Percentiles rank a stretch among this genome's conserved stretches.
Evolutionary conservation across 352 stramenopile genomes (phyloP).

Genomic region (Pelagophyceae sp.): DNA sequence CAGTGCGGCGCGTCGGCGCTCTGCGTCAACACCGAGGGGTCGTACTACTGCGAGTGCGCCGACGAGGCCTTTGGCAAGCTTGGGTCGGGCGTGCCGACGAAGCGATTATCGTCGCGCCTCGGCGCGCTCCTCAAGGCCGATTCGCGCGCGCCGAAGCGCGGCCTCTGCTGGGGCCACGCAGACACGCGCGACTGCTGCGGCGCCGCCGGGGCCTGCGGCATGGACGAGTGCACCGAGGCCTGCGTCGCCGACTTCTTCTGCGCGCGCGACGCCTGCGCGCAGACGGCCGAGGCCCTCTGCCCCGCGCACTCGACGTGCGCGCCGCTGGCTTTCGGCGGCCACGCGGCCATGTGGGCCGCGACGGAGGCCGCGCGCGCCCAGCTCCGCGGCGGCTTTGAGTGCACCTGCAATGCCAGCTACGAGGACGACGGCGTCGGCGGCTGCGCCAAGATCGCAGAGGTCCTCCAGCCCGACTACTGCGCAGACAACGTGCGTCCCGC

Average conservation of each 20-base stretch:
- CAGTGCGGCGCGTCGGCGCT: neutral
- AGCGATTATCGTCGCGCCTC: neutral
- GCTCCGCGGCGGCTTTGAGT: conserved; percentile 5
- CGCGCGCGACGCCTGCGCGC: neutral
- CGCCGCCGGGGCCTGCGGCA: neutral
- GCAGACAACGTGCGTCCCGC: neutral
- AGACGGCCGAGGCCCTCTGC: neutral
- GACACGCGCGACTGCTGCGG: neutral
- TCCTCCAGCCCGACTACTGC: neutral
- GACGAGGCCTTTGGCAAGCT: neutral
- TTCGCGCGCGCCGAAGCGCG: neutral
- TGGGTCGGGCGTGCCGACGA: neutral
- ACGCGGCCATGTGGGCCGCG: neutral
- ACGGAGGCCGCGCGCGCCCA: neutral
- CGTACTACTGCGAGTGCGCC: neutral
- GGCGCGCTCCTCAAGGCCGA: neutral
- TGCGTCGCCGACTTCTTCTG: neutral
- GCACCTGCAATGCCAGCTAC: neutral
- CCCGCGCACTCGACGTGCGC: neutral
- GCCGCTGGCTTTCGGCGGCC: neutral
- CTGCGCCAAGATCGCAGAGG: no score
- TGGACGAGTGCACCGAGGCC: neutral
- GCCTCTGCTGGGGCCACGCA: neutral
- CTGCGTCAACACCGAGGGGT: neutral
- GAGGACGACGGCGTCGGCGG: neutral